Base-by-base conservation (phyloP, 106 monocot species). In the Phalaenopsis aphrodite region DNA sequence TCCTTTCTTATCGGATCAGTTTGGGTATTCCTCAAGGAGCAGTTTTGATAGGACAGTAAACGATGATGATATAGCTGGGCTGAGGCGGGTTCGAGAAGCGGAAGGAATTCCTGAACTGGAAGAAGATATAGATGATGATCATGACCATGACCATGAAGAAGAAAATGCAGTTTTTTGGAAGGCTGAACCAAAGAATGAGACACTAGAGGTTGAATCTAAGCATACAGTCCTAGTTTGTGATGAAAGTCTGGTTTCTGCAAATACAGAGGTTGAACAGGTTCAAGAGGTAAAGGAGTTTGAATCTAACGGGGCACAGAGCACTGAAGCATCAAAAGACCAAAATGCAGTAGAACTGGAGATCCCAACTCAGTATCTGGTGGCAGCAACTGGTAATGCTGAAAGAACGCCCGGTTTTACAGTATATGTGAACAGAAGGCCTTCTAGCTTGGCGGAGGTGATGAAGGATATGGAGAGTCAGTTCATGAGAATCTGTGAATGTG, bases 21-120 rank as follows among this genome's bases (percentile, higher is more conserved):
- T 87, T 75, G 79, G 77, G 0, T 88, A 86, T 42, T 78, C 85
- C 38, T 58, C 41, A 12, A 67, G 75, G 38, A 73, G 75, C 71
- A 86, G 83, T 56, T 75, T 78, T 58, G 88, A 85, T 46, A 75
- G 75, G 67, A 55, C 82, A 3, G 45, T 67, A 19, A 66, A 23
- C 12, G 84, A 84, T 14, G 91, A 92, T 14, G 92, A 89, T 23
- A 78, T 80, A 10, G 87, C 87, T 23, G 85, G 83, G 14, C 52
- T 89, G 30, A 84, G 86, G 82, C 78, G 77, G 61, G 89, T 90
- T 41, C 78, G 88, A 46, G 85, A 90, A 82, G 87, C 83, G 46
- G 95, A 95, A 87, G 90, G 90, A 17, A 91, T 93, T 39, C 92
- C 95, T 1, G 92, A 92, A 43, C 65, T 95, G 71, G 95, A 95